Evolutionary conservation across 179 eudicot genomes (phyloP), one percentile per base, ranked within the genome.

Genomic region (Spinacia oleracea): DNA sequence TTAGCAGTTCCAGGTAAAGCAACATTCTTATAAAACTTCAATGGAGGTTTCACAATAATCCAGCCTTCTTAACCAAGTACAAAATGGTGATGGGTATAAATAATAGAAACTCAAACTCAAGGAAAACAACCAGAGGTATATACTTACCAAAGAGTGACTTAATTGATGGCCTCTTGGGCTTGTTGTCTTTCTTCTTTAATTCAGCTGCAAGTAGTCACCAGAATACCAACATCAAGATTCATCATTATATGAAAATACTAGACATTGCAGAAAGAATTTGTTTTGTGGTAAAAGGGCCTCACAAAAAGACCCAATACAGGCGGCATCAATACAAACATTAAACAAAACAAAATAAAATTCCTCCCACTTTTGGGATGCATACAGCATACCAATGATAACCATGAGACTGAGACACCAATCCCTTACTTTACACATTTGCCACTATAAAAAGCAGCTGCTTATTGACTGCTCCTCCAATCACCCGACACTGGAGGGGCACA

Each of bases 121-220:
- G 53, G 62, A 56, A 43, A 25, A 59, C 6, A 31, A 31, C 16
- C 48, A 73, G 74, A 45, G 53, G 60, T 35, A 63, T 48, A n/a
- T 29, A 59, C 89, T 31, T 89, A 95, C 98, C 98, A 70, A 95
- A 95, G 74, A 95, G 93, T 72, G 98, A 83, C 84, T 91, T 95
- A 79, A 95, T 89, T 78, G 98, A 83, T 73, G 97, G 98, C 84
- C 95, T 89, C 85, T 95, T 95, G 51, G 94, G 85, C 77, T 87
- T 91, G 85, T 78, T 81, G 78, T 80, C 90, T 89, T 93, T 95
- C 90, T 93, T 95, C 93, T 95, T 93, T 87, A 95, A 68, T 85
- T 93, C 98, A 87, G 97, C 98, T 95, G 93, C 85, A 86, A 81
- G 51, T 43, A 83, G 50, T 71, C 77, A 72, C 71, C 72, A 40